A percentile compares a stretch with the other conserved stretches of the same genome.
Evolutionary conservation across 306 rosid genomes (phyloP).

Genomic region (Canavalia ensiformis): DNA sequence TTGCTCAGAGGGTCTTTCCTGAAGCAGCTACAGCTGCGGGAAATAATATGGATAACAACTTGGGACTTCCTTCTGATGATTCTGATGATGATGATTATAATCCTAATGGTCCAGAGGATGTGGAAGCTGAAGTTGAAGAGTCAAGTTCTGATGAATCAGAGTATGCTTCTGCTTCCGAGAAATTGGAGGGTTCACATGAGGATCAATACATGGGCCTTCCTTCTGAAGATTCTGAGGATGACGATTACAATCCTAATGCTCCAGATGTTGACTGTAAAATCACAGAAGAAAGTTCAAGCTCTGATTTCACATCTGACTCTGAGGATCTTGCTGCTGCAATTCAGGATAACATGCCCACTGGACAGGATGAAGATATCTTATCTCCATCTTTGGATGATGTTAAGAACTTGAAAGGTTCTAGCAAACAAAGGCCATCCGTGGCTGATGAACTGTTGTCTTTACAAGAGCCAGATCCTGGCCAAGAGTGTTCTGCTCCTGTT

Average conservation of each 20-base stretch:
- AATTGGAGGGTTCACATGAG: conserved; percentile 66
- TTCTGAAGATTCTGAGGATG: conserved; percentile 93
- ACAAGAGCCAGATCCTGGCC: conserved; percentile 58
- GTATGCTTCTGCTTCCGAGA: conserved; percentile 82
- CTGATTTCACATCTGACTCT: conserved; percentile 93
- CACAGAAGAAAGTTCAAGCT: conserved; percentile 74
- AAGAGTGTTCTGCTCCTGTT: conserved; percentile 63
- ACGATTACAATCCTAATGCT: conserved; percentile 76
- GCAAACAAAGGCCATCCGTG: conserved; percentile 58
- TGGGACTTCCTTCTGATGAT: conserved; percentile 89
- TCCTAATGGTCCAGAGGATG: conserved; percentile 75
- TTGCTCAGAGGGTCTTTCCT: conserved; percentile 88
- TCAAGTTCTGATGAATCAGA: conserved; percentile 82
- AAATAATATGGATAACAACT: conserved; percentile 63
- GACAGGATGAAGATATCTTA: conserved; percentile 50
- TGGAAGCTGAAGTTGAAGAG: conserved; percentile 62
- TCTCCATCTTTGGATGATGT: conserved; percentile 47
- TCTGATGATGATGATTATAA: conserved; percentile 91
- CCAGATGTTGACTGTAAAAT: conserved; percentile 53
- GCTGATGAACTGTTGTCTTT: conserved; percentile 70
- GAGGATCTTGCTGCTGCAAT: conserved; percentile 85
- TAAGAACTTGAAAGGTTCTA: conserved; percentile 49
- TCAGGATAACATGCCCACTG: conserved; percentile 51
- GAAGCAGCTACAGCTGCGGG: conserved; percentile 85
- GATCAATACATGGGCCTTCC: conserved; percentile 80